Base-by-base conservation (phyloP, 768 basidiomycete genomes). In the Pisolithus marmoratus region DNA sequence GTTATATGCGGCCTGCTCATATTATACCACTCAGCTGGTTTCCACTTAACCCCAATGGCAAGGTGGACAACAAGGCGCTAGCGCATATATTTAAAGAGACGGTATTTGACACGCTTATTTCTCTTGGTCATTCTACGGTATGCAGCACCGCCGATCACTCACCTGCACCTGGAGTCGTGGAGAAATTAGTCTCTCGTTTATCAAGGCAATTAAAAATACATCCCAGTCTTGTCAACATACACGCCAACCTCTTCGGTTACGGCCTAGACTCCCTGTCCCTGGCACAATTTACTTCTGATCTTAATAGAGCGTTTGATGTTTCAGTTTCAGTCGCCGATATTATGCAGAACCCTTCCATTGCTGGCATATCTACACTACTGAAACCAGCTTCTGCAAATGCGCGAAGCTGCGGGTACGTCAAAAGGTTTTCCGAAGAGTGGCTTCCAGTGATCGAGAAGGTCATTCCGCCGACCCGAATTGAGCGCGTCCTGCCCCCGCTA, bases 1-100 rank as follows among this genome's bases (percentile, higher is more conserved):
- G 68, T 45, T 80, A 80, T 54, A 79, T 78, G 78, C 71, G 77
- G 6, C 78, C 78, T 8, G 70, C 72, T 50, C 75, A 77, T 58
- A 68, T 80, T 48, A 66, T 79, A 27, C 74, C 77, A 7, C 63
- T 79, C n/a, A 66, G 61, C 51, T 79, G 71, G 66, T 69, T 79
- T 50, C 76, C 78, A 5, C 57, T 80, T 51, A 79, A 65, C 59
- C 63, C 54, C 27, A 71, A 71, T 45, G 71, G 70, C 20, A 71
- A 71, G 55, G 53, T 60, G 7, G 70, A 71, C 24, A 53, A 54
- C 23, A 71, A 71, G 48, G 54, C 59, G 15, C 50, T 70, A 37
- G 29, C 56, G 15, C 46, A 52, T 11, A 42, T 71, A 37, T 70
- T 70, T 51, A 49, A 55, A 49, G 56, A 49, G 5, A 54, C 60